A percentile compares a stretch with the other conserved stretches of the same genome.
Evolutionary conservation across 2,329 filamentous ascomycete species (phyloP).

Genomic region (Aspergillus fructus): DNA sequence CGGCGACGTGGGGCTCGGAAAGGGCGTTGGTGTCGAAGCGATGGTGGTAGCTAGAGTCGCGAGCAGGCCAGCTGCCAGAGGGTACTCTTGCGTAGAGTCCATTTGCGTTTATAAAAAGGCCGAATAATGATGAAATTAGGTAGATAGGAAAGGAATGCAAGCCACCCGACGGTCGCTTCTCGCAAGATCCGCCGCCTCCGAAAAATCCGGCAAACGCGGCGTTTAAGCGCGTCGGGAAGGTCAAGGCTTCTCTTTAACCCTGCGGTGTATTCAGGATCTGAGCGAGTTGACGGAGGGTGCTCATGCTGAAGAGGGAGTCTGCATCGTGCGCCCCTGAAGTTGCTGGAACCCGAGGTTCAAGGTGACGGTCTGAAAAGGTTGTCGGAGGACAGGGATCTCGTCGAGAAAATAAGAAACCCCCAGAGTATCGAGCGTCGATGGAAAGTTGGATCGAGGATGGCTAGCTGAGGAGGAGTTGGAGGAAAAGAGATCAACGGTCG

Average conservation of each 20-base stretch:
- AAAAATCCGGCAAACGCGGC: not conserved
- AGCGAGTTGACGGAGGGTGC: slow-evolving; percentile 4
- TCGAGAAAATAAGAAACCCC: not conserved
- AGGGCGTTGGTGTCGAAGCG: slow-evolving; percentile 22
- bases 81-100: slow-evolving; percentile 27
- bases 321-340: slow-evolving; percentile 15
- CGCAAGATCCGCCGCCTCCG: slow-evolving; percentile 7
- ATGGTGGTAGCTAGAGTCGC: slow-evolving; percentile 25
- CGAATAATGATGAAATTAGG: not conserved
- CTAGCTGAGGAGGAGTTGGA: not conserved
- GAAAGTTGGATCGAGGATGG: not conserved
- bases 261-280: not conserved
- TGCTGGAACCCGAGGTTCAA: not conserved
- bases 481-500: slow-evolving; percentile 10
- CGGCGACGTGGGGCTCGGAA: slow-evolving; percentile 17
- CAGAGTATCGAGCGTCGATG: not conserved
- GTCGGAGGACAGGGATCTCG: not conserved
- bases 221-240: not conserved
- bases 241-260: not conserved
- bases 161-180: too few species aligned
- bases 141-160: slow-evolving; percentile 3
- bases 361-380: not conserved
- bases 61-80: slow-evolving; percentile 29
- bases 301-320: slow-evolving; percentile 19
- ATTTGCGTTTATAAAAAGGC: slow-evolving; percentile 17